Base-by-base conservation (phyloP, 495 filamentous ascomycete species). In the Parmelia sp. region DNA sequence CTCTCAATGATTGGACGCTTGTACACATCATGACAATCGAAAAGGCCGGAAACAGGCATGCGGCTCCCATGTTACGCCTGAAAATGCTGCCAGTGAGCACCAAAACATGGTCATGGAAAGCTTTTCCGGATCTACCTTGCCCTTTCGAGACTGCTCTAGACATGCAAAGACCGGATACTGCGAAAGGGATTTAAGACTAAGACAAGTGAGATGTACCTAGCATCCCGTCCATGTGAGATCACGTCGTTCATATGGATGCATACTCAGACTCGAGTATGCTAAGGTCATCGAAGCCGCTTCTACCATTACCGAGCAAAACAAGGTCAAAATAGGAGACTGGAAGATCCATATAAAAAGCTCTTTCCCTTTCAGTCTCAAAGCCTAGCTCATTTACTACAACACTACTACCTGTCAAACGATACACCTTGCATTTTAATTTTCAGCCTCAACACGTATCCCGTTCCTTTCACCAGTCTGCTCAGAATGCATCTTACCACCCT, bases 401-500 rank as follows among this genome's bases (percentile, higher is more conserved):
- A 29, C 5, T 35, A 4, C 51, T 55, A 12, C 51, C 27, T 19
- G 17, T 25, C 8, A 4, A 51, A 51, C 25, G 11, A 27, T 5
- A 23, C 9, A 15, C 25, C 49, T 31, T 19, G 49, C 49, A 53
- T 53, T 14, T 12, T 19, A 29, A 29, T 12, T 27, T 31, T 0
- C 14, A 4, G 4, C 25, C 49, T 29, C 47, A 51, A 51, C 23
- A 9, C 45, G n/a, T 49, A 51, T 29, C 47, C 23, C 11, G 4
- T 17, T 7, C 5, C 47, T 5, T 15, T 21, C 45, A 12, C 23
- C 45, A 0, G 31, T 3, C 49, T 0, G 31, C 3, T 14, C 49
- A 31, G 15, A 21, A 55, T 55, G 51, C 17, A 55, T 33, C 67
- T n/a, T 73, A 75, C 1, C 74, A 79, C 57, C 73, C 33, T 59